Percentiles rank a stretch among this genome's conserved stretches.
phyloP scores from a whole-genome alignment of 768 basidiomycete genomes.

The Astraeus odoratus region DNA sequence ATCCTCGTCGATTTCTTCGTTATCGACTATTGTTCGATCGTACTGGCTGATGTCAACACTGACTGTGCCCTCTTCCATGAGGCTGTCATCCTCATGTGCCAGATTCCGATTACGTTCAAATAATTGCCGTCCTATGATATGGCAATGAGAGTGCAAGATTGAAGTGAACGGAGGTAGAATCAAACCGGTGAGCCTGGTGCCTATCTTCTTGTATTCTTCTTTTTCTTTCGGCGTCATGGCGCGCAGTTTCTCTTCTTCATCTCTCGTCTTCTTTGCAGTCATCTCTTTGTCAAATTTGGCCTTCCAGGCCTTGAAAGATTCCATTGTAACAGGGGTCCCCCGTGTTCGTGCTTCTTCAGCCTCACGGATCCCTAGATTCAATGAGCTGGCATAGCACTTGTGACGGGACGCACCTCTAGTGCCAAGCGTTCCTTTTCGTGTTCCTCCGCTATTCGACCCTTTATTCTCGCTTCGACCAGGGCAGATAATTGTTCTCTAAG shows the following conservation, averaged over 20 bases:
- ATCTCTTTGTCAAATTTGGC: constrained; percentile 67
- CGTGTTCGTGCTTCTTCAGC: constrained; percentile 82
- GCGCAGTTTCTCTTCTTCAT: constrained; percentile 76
- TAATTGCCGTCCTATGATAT: constrained; percentile 73
- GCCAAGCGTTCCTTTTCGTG: constrained; percentile 66
- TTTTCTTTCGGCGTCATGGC: constrained; percentile 70
- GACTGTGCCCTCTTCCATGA: constrained; percentile 79
- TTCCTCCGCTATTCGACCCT: constrained; percentile 51
- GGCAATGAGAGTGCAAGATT: constrained; percentile 4
- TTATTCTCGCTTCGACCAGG: constrained; percentile 54
- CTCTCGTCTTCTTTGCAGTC: constrained; percentile 46
- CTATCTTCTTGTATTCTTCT: constrained; percentile 71
- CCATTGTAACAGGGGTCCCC: constrained; percentile 86
- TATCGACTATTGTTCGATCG: constrained; percentile 52
- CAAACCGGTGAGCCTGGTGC: constrained; percentile 63
- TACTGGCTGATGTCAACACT: constrained; percentile 90
- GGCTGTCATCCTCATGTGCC: constrained; percentile 62
- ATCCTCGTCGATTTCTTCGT: constrained; percentile 51
- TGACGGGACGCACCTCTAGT: constrained; percentile 53
- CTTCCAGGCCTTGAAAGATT: constrained; percentile 80
- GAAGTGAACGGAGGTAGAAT: background rate
- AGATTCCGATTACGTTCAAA: constrained; percentile 80
- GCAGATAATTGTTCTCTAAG: constrained; percentile 69
- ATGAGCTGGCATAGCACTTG: background rate
- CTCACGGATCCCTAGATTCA: constrained; percentile 33